Evolutionary conservation across 2,329 filamentous ascomycete species (phyloP), one percentile per base, ranked within the genome.

Genomic region (Pseudocercospora musae): DNA sequence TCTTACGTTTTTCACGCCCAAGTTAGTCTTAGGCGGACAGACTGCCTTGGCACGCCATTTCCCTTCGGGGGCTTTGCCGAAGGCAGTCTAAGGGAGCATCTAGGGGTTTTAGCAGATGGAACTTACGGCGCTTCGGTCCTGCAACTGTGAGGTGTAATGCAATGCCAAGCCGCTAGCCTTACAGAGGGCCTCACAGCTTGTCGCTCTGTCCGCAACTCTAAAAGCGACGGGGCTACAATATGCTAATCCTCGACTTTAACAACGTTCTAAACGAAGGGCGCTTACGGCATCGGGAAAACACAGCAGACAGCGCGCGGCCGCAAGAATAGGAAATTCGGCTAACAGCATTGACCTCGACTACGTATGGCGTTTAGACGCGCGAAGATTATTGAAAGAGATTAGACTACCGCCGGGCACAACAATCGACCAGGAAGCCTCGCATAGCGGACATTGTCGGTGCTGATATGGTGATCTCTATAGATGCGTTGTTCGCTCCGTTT

Each of bases 211-310:
- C 25, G 48, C 48, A 52, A 52, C 48, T 52, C 48, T 48, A 52
- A 52, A 29, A 13, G 15, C 20, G 23, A 11, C 48, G 48, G 48
- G 23, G 44, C 44, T 48, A 31, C 46, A 59, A 46, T 29, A 37
- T 54, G 44, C 54, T 29, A 49, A 57, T 46, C 56, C 56, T 27
- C 49, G 46, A 48, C 48, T 58, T 49, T 48, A 25, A 52, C 44
- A 58, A 49, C 46, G 46, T 42, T 58, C 48, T 29, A 13, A 44
- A 15, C 3, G 42, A 58, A 53, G 25, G 37, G 50, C 60, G 60
- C 60, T 62, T 62, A 40, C 60, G 44, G 40, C 27, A 55, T 62
- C 21, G 48, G 60, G 60, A 48, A 58, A 62, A 48, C 49, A 58
- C 48, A 62, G 55, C 33, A 58, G 29, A n/a, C 31, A 58, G 33